Conservation (phyloP, 192 early-diverging fungal species). For the Coemansia reversa region DNA sequence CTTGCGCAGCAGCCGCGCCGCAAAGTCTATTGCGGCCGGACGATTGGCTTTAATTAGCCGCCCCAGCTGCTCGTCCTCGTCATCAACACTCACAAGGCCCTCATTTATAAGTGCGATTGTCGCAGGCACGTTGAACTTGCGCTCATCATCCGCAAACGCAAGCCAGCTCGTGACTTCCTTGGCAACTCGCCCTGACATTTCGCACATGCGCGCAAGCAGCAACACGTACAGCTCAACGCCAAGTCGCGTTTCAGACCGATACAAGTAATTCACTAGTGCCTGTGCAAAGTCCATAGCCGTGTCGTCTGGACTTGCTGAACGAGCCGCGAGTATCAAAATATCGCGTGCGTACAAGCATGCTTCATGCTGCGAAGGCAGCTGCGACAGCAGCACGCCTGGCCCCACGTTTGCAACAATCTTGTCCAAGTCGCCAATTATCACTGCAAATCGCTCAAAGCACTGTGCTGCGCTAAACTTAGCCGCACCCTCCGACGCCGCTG, state of each 20-base stretch:
- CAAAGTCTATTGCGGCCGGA: constrained; percentile 71
- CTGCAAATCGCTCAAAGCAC: constrained; percentile 53
- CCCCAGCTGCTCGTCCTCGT: constrained; percentile 89
- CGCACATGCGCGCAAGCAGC: constrained; percentile 82
- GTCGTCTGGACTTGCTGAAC: constrained; percentile 74
- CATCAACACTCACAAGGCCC: constrained; percentile 69
- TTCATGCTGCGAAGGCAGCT: constrained; percentile 77
- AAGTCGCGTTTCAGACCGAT: constrained; percentile 71
- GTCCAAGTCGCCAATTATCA: constrained; percentile 77
- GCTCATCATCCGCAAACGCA: constrained; percentile 91
- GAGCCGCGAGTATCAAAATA: constrained; percentile 69
- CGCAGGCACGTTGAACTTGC: constrained; percentile 86
- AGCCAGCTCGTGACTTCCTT: constrained; percentile 92
- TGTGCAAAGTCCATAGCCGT: constrained; percentile 84
- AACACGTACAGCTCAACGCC: constrained; percentile 80
- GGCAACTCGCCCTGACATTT: constrained; percentile 73
- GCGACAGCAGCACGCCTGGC: constrained; percentile 52
- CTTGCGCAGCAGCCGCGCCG: constrained; percentile 70
- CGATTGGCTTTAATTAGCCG: constrained; percentile 79
- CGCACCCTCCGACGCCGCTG: constrained; percentile 4
- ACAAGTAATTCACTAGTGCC: constrained; percentile 83
- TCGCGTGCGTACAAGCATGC: constrained; percentile 71
- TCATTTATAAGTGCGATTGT: constrained; percentile 80
- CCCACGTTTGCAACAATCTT: constrained; percentile 59
- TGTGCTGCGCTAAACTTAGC: constrained; percentile 34